phyloP scores from a whole-genome alignment of 2,329 filamentous ascomycete genomes.

The Calonectria montana region DNA sequence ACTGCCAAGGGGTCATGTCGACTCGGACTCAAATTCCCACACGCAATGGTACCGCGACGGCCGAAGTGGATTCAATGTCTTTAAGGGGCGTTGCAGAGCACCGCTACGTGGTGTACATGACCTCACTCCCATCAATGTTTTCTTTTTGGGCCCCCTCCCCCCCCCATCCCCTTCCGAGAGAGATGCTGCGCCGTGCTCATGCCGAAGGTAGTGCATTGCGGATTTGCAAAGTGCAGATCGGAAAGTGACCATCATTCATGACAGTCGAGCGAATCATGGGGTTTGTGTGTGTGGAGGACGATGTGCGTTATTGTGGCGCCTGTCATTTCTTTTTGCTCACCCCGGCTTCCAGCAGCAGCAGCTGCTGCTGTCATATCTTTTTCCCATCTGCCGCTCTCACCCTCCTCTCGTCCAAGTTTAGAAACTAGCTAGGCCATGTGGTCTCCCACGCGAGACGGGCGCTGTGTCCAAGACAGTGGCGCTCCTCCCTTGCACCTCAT shows the following conservation, averaged over 20 bases:
- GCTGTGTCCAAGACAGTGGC: conserved; percentile 14
- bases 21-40: conserved; percentile 26
- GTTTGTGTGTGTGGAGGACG: not conserved
- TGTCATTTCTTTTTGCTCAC: not conserved
- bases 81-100: not conserved
- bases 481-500: not conserved
- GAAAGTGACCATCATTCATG: not conserved
- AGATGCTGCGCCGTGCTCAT: not conserved
- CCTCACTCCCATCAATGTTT: not conserved
- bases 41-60: conserved; percentile 37
- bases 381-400: not conserved
- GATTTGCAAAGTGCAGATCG: not conserved
- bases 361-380: conserved; percentile 5
- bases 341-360: not conserved
- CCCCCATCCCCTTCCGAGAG: not conserved
- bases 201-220: not conserved
- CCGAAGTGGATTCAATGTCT: conserved; percentile 7
- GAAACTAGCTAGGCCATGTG: conserved; percentile 7
- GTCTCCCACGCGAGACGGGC: conserved; percentile 15
- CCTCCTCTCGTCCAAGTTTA: not conserved
- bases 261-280: conserved; percentile 9
- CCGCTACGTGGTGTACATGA: conserved; percentile 2
- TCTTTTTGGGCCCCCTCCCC: not conserved
- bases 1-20: conserved; percentile 23
- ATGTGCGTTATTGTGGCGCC: not conserved